Evolutionary conservation across 2,329 filamentous ascomycete species (phyloP).

Genomic region (Scedosporium dehoogii): DNA sequence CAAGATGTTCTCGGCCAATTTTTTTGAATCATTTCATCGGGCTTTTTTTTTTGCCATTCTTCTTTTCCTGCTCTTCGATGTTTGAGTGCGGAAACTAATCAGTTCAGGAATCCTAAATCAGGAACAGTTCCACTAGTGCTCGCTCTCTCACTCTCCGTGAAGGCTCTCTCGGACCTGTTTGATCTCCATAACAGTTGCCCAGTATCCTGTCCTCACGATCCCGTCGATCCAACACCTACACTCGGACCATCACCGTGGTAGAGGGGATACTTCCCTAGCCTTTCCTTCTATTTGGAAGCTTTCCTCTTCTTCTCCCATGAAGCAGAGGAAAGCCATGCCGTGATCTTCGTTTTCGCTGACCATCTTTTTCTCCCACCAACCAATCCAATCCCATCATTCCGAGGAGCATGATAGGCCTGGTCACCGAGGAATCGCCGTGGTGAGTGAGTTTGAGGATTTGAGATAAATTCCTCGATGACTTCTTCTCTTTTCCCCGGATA

Average conservation of each 20-base stretch:
- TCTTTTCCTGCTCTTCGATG: background rate
- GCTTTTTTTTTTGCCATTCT: background rate
- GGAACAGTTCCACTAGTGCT: no score
- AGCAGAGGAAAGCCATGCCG: background rate
- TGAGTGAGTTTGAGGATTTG: background rate
- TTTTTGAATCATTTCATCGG: background rate
- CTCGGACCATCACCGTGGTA: background rate
- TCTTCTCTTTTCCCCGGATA: background rate
- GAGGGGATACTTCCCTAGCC: background rate
- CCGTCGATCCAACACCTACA: background rate
- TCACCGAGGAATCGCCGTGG: background rate
- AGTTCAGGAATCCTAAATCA: no score
- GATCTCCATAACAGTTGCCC: background rate
- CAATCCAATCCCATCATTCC: background rate
- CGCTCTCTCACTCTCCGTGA: background rate
- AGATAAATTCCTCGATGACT: background rate
- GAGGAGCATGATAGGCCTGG: background rate
- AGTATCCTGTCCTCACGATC: background rate
- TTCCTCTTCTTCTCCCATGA: background rate
- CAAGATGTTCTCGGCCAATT: no score
- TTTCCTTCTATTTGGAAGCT: background rate
- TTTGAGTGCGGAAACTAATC: no score
- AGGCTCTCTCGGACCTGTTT: background rate
- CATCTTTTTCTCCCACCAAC: background rate
- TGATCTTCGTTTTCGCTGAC: background rate